These are phyloP conservation scores for Cyclanthera cordifolia DNA, from an alignment of 306 rosid species.

Conservation along the genomic window DNA sequence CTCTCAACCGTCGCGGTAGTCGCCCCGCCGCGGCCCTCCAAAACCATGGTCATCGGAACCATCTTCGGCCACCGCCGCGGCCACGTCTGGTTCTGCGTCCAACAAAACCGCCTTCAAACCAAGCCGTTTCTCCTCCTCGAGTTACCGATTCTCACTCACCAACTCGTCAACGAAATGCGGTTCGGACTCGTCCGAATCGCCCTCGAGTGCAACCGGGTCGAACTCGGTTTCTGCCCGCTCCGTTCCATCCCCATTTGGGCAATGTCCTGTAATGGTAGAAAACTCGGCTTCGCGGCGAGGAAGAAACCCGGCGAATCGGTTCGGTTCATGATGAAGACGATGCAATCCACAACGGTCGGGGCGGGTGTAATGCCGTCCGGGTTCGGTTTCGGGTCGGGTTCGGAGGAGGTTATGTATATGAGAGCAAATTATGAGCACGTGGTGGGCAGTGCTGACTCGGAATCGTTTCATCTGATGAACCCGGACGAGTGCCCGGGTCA, in stretches of 20 bases:
- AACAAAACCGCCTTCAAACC: slow-evolving; percentile 46
- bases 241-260: slow-evolving; percentile 60
- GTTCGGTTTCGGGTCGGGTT: slow-evolving; percentile 28
- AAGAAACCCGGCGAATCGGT: slow-evolving; percentile 40
- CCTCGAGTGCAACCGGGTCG: slow-evolving; percentile 41
- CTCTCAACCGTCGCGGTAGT: not conserved
- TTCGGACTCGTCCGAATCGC: slow-evolving; percentile 74
- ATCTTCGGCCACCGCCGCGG: slow-evolving; percentile 79
- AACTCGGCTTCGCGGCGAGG: slow-evolving; percentile 50
- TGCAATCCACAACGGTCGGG: slow-evolving; percentile 75
- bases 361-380: slow-evolving; percentile 67
- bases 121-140: slow-evolving; percentile 69
- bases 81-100: slow-evolving; percentile 77
- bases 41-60: slow-evolving; percentile 74
- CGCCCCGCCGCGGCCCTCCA: slow-evolving; percentile 44
- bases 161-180: slow-evolving; percentile 74
- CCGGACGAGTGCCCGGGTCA: slow-evolving; percentile 79
- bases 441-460: slow-evolving; percentile 68
- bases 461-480: slow-evolving; percentile 83
- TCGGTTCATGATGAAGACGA: slow-evolving; percentile 45
- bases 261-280: slow-evolving; percentile 56
- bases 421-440: slow-evolving; percentile 83
- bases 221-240: slow-evolving; percentile 39
- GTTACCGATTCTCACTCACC: slow-evolving; percentile 53
- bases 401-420: slow-evolving; percentile 77